Evolutionary conservation across 768 basidiomycete genomes (phyloP).

Genomic region (Pisolithus albus): DNA sequence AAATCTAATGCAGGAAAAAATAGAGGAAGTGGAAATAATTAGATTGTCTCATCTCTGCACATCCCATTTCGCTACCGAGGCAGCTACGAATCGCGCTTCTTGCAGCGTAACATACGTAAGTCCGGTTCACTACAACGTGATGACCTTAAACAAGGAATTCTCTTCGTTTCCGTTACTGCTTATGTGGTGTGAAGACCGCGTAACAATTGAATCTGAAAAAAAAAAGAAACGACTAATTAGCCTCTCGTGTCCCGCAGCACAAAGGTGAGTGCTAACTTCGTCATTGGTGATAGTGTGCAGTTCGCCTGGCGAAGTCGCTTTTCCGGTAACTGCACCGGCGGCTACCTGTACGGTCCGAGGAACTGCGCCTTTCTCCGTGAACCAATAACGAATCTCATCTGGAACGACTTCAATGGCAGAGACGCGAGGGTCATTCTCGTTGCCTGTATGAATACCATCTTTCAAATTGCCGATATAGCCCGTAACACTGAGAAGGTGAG

Average conservation of each 20-base stretch:
- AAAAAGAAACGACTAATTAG: neutral
- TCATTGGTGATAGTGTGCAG: slow-evolving; percentile 63
- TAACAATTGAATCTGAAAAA: slow-evolving; percentile 37
- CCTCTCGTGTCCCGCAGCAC: neutral
- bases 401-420: slow-evolving; percentile 74
- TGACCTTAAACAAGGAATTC: no score
- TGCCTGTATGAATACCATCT: slow-evolving; percentile 81
- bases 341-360: slow-evolving; percentile 57
- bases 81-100: neutral
- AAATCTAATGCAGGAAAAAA: slow-evolving; percentile 9
- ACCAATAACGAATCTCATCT: slow-evolving; percentile 77
- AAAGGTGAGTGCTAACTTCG: slow-evolving; percentile 46
- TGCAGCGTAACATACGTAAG: no score
- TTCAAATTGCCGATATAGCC: slow-evolving; percentile 86
- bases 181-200: slow-evolving; percentile 25
- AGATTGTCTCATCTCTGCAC: slow-evolving; percentile 1
- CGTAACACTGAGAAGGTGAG: slow-evolving; percentile 36
- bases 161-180: neutral
- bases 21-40: slow-evolving; percentile 15
- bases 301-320: slow-evolving; percentile 64
- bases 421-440: slow-evolving; percentile 71
- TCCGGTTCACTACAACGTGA: no score
- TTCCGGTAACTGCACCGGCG: slow-evolving; percentile 53
- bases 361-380: slow-evolving; percentile 53
- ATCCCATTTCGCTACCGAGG: neutral